Percentiles rank a stretch among this genome's conserved stretches.
These are phyloP conservation scores for Echites panduratus DNA, from an alignment of 257 asterid genomes.

Conservation along the genomic window DNA sequence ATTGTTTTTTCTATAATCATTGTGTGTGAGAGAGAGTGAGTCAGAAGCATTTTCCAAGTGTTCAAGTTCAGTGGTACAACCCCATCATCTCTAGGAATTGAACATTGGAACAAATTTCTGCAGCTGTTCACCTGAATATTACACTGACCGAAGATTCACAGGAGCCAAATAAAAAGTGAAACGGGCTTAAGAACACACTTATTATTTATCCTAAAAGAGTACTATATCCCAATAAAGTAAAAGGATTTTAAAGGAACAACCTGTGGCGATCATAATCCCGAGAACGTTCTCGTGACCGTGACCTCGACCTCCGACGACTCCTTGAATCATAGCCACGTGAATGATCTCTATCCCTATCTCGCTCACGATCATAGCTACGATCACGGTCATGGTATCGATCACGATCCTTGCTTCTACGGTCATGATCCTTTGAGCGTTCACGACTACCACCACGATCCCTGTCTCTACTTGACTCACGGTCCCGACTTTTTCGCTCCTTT, in stretches of 20 bases:
- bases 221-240: background rate
- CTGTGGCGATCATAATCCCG: conserved; percentile 92
- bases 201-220: background rate
- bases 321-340: conserved; percentile 74
- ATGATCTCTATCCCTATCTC: conserved; percentile 60
- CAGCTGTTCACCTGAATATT: background rate
- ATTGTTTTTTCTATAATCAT: background rate
- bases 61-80: background rate
- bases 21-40: background rate
- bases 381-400: conserved; percentile 47
- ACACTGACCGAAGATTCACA: background rate
- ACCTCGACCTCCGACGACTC: conserved; percentile 78
- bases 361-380: conserved; percentile 16
- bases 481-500: conserved; percentile 60
- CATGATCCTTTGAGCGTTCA: conserved; percentile 59
- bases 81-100: background rate
- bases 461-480: conserved; percentile 66
- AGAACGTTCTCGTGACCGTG: conserved; percentile 75
- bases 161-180: background rate
- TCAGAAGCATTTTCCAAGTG: background rate
- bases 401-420: conserved; percentile 22
- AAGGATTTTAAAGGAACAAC: conserved; percentile 24
- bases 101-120: too few species aligned
- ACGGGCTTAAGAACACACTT: background rate
- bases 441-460: conserved; percentile 58